Conservation (phyloP, 768 basidiomycete genomes). For the Pleurotus tuber-regium region DNA sequence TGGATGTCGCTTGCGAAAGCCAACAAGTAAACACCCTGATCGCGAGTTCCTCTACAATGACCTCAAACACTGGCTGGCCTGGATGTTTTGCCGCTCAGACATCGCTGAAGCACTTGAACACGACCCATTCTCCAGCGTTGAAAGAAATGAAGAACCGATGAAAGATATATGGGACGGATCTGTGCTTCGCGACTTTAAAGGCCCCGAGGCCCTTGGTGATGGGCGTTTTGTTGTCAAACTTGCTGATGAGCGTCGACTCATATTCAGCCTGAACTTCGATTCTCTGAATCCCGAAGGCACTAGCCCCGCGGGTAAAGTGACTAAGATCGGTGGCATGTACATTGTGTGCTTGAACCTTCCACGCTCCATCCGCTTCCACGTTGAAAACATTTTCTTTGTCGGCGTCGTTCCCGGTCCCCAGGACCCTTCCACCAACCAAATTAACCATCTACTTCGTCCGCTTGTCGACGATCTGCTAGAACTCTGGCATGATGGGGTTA, state of each 20-base stretch:
- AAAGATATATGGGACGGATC: not conserved
- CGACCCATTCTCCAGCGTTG: not conserved
- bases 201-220: not conserved
- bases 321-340: not conserved
- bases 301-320: not conserved
- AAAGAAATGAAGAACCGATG: not conserved
- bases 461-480: slow-evolving; percentile 24
- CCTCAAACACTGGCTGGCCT: not conserved
- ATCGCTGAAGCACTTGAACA: not conserved
- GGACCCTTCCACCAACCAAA: slow-evolving; percentile 23
- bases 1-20: slow-evolving; percentile 21
- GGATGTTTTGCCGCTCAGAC: not conserved
- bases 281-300: not conserved
- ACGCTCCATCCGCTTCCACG: not conserved
- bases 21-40: not conserved
- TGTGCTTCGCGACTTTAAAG: not conserved
- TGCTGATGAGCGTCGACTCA: not conserved
- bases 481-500: slow-evolving; percentile 23
- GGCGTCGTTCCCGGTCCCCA: slow-evolving; percentile 34
- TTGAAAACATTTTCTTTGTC: slow-evolving; percentile 33
- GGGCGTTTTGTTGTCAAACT: not conserved
- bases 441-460: slow-evolving; percentile 24
- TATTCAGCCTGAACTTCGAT: not conserved
- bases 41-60: not conserved
- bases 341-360: not conserved